Conservation (phyloP, 2,329 filamentous ascomycete genomes). For the Aspergillus pseudoglaucus region DNA sequence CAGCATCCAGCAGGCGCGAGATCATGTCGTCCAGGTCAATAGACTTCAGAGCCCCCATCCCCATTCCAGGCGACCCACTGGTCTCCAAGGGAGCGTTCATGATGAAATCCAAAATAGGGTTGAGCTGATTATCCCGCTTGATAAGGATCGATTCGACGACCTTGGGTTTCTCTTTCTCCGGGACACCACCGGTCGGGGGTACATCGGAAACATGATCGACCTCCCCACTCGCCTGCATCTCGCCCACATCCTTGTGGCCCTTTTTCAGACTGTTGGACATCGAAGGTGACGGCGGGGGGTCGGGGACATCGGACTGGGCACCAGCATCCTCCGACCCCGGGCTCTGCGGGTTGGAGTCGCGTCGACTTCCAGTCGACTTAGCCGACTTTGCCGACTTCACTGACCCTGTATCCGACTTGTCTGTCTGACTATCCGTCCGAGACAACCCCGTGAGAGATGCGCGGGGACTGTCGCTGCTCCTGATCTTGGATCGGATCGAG, state of each 20-base stretch:
- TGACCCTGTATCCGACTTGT: constrained; percentile 70
- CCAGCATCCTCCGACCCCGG: constrained; percentile 43
- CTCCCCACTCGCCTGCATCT: constrained; percentile 79
- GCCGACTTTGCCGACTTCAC: constrained; percentile 65
- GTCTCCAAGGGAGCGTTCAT: constrained; percentile 35
- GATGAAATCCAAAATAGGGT: constrained; percentile 54
- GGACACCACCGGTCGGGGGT: constrained; percentile 63
- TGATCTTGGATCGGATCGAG: constrained; percentile 77
- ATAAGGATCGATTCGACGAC: constrained; percentile 87
- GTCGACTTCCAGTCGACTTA: constrained; percentile 48
- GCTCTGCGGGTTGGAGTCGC: constrained; percentile 23
- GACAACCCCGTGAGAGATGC: constrained; percentile 61
- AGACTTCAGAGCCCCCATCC: constrained; percentile 84
- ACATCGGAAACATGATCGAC: constrained; percentile 92
- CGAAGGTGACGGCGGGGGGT: constrained; percentile 76
- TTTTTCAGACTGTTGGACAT: constrained; percentile 67
- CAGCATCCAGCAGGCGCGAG: constrained; percentile 84
- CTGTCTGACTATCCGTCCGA: constrained; percentile 49
- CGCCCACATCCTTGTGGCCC: constrained; percentile 70
- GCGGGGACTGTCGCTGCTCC: constrained; percentile 67
- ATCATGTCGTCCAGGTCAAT: constrained; percentile 98
- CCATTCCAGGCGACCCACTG: constrained; percentile 55
- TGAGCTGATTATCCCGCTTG: constrained; percentile 66
- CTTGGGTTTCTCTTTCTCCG: constrained; percentile 46
- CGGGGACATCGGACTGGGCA: constrained; percentile 45